Conservation (phyloP, 768 basidiomycete species). For the Boletellus ananas region DNA sequence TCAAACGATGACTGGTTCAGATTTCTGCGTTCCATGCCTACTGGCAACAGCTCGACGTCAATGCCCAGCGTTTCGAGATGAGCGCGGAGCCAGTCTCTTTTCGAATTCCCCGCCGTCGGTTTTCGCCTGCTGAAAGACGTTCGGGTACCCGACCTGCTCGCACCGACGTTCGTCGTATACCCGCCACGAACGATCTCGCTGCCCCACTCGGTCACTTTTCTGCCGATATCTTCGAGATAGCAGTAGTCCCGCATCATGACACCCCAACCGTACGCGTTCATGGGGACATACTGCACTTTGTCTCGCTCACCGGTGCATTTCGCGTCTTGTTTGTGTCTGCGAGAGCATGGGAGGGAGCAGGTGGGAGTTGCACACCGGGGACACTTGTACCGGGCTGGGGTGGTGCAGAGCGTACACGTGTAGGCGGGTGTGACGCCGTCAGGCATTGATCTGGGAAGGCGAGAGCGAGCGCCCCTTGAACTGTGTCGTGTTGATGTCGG, state of each 20-base stretch:
- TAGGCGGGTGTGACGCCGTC: constrained; percentile 3
- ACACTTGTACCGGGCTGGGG: constrained; percentile 67
- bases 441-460: constrained; percentile 13
- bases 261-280: constrained; percentile 84
- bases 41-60: constrained; percentile 70
- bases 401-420: constrained; percentile 50
- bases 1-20: constrained; percentile 84
- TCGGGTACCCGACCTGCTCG: constrained; percentile 18
- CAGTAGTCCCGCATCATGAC: constrained; percentile 87
- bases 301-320: constrained; percentile 72
- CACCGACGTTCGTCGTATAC: constrained; percentile 32
- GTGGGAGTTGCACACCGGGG: constrained; percentile 69
- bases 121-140: constrained; percentile 25
- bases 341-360: constrained; percentile 70
- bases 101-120: constrained; percentile 38
- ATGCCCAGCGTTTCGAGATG: constrained; percentile 67
- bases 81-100: constrained; percentile 63
- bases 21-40: constrained; percentile 77
- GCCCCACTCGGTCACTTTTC: constrained; percentile 74
- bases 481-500: constrained; percentile 14
- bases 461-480: background rate
- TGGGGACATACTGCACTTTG: constrained; percentile 68
- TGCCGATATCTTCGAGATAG: constrained; percentile 78
- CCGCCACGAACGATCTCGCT: constrained; percentile 63
- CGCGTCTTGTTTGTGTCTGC: constrained; percentile 56